Evolutionary conservation across 305 asterid species (phyloP), one percentile per base, ranked within the genome.

Genomic region (Plantago lanceolata): DNA sequence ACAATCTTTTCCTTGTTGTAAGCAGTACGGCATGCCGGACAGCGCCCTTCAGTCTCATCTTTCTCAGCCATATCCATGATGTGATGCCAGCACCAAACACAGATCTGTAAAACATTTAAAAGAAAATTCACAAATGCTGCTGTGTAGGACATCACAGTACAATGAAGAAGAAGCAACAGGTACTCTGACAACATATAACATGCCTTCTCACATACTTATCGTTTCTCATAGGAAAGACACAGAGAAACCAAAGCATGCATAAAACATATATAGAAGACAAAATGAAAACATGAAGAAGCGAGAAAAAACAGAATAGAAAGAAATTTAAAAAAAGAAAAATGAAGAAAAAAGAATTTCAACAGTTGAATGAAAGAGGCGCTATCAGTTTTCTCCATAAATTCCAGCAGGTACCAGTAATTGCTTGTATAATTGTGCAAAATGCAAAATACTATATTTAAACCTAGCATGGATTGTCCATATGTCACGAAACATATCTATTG

Each of bases 11-110:
- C 97, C 85, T 93, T 93, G 85, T 93, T 82, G 80, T 93, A 93
- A 81, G 99, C 90, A 68, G 76, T 74, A 61, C 99, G 97, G 74
- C 99, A 93, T 54, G 97, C 99, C 37, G 99, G 99, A 74, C 99
- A 93, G 35, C 99, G 90, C 48, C 99, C 99, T 73, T 85, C 95
- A 59, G 96, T 77, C 69, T 79, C 86, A 75, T 93, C 97, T 77
- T 90, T 93, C 87, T 90, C 99, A 72, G 99, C 99, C 97, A 93
- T 89, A 57, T 84, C 95, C 94, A 93, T 87, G 59, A 93, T 84
- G 69, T 93, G 99, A 77, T 93, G 95, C 99, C 99, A 93, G 74
- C 99, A 93, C 99, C 97, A 93, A 59, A 93, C 87, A 74, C 99
- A 93, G 52, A 93, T 85, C 99, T 93, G 83, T 71, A 81, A 57